phyloP scores from a whole-genome alignment of 148 eudicot species.

The Rhododendron henanense region DNA sequence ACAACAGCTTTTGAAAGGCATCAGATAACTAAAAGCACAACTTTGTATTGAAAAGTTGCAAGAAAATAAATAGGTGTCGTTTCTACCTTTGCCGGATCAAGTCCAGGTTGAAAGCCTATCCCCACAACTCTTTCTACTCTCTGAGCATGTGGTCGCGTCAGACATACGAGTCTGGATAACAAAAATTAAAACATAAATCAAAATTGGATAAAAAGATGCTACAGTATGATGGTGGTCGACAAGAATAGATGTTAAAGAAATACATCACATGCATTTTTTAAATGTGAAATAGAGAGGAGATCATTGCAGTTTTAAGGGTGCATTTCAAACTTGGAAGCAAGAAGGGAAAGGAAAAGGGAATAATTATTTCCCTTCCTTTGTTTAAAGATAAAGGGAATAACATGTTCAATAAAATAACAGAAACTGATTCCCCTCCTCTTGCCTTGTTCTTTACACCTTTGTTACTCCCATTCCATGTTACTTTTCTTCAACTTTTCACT shows the following conservation, averaged over 20 bases:
- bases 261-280: neutral
- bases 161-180: constrained; percentile 63
- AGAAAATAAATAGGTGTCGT: neutral
- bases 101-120: constrained; percentile 93
- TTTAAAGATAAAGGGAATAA: neutral
- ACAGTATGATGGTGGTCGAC: neutral
- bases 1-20: neutral
- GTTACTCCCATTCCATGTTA: neutral
- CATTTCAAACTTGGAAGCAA: neutral
- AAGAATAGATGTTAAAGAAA: neutral
- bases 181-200: neutral
- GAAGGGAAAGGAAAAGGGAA: neutral
- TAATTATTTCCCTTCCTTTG: neutral
- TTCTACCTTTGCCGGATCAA: constrained; percentile 77
- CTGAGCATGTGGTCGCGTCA: constrained; percentile 61
- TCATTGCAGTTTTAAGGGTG: neutral
- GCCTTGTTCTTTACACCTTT: neutral
- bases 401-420: neutral
- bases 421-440: neutral
- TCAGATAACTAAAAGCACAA: neutral
- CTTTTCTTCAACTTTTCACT: neutral
- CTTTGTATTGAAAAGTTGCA: neutral
- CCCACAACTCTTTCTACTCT: constrained; percentile 78
- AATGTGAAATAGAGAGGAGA: neutral
- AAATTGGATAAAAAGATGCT: neutral